Evolutionary conservation across 371 early-diverging fungal species (phyloP), one percentile per base, ranked within the genome.

Genomic region (Mortierella sp.): DNA sequence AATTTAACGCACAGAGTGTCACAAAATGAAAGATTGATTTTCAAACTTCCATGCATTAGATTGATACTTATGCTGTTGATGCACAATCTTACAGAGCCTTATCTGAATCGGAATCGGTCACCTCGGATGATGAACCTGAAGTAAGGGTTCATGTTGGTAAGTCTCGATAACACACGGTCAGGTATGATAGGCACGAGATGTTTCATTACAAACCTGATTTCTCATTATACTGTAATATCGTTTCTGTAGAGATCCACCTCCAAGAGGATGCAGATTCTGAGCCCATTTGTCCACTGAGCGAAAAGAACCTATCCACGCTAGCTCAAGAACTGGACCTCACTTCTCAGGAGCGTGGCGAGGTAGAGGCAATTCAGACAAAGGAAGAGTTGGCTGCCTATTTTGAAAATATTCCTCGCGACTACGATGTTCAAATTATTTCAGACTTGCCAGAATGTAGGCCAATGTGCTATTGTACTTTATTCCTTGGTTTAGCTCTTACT

Each of bases 341-440:
- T 2, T 68, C 74, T 29, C 70, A 87, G 51, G 87, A 89, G 68
- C 84, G 77, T 9, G 73, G 84, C 37, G 77, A 82, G 47, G 85
- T 89, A 10, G 84, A 87, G 42, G 86, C 85, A 12, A 86, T 89
- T n/a, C 86, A 85, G 35, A 87, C 87, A 35, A 88, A 85, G 17
- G 89, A 89, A 37, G 83, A 84, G 5, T 66, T 89, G 19, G 85
- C 84, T n/a, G 79, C 80, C 28, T 89, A 88, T 58, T 69, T 89
- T 42, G 86, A 87, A 65, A 86, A 88, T 28, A 77, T 83, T 10
- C 85, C 85, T 28, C 85, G 86, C 5, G 88, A 88, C 4, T 89
- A 87, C 64, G 87, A 88, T 9, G 87, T 89, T 35, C 86, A 86
- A 60, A 86, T 89, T 17, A 86, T 86, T 13, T 56, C 63, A 6